phyloP scores from a whole-genome alignment of 805 yeast genomes.

The Cephaloascus fragrans region DNA sequence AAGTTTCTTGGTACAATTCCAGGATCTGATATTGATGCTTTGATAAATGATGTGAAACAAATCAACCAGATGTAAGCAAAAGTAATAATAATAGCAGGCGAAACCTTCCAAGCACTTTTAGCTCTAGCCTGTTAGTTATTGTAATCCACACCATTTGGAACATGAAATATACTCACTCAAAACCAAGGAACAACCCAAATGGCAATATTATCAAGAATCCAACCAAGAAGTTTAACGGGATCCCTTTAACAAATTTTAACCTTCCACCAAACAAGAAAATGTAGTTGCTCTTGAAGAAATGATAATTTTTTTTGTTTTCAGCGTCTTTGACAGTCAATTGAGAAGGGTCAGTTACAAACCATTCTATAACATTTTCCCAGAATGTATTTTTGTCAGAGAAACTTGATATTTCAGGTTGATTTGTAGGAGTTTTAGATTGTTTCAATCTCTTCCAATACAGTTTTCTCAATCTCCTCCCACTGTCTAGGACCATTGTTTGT shows the following conservation, averaged over 20 bases:
- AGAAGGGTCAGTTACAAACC: not conserved
- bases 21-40: conserved; percentile 55
- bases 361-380: not conserved
- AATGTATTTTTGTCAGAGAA: not conserved
- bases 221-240: conserved; percentile 29
- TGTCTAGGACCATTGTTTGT: too few relatives aligned
- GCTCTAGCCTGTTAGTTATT: too few relatives aligned
- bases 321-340: not conserved
- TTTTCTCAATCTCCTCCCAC: too few relatives aligned
- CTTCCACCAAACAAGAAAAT: conserved; percentile 62
- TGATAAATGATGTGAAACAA: conserved; percentile 36
- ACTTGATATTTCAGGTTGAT: too few relatives aligned
- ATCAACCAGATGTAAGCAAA: conserved; percentile 52
- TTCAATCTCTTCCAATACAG: too few relatives aligned
- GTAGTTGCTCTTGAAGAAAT: conserved; percentile 29
- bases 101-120: conserved; percentile 46
- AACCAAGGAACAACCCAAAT: conserved; percentile 43
- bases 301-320: conserved; percentile 24
- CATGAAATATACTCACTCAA: conserved; percentile 12
- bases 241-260: conserved; percentile 29
- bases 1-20: conserved; percentile 62
- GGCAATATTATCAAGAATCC: conserved; percentile 27
- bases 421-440: too few relatives aligned
- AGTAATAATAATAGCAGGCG: conserved; percentile 46
- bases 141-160: not conserved